Evolutionary conservation across 805 yeast genomes (phyloP).

Genomic region (Zygosaccharomyces kombuchaensis): DNA sequence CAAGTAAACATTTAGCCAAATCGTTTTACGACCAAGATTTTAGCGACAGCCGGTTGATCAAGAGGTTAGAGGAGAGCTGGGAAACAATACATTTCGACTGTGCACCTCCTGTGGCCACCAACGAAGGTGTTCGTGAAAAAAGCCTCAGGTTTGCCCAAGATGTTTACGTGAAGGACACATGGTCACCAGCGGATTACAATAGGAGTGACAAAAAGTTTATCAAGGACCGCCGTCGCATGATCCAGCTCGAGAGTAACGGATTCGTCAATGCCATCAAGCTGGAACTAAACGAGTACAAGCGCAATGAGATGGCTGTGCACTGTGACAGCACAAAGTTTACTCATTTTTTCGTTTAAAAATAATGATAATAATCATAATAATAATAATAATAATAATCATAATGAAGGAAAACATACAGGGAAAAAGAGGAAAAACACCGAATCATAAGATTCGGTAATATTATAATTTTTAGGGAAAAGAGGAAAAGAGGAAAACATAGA

Average conservation of each 20-base stretch:
- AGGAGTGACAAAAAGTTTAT: constrained; percentile 26
- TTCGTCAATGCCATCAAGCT: constrained; percentile 43
- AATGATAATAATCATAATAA: not conserved
- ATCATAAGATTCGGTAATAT: not conserved
- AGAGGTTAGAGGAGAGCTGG: constrained; percentile 25
- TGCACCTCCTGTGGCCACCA: constrained; percentile 1
- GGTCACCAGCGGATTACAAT: constrained; percentile 28
- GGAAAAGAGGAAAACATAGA: not conserved
- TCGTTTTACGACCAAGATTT: constrained; percentile 21
- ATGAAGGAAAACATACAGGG: not conserved
- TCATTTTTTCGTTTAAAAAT: constrained; percentile 46
- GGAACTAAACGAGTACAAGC: constrained; percentile 62
- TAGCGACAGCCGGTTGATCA: constrained; percentile 10
- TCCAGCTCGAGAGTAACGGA: constrained; percentile 16
- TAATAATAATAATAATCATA: not conserved
- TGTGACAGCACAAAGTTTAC: constrained; percentile 56
- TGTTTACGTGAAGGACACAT: constrained; percentile 29
- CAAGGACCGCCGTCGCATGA: constrained; percentile 20
- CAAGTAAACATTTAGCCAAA: constrained; percentile 18
- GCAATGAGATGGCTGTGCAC: constrained; percentile 65
- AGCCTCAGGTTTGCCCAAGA: constrained; percentile 24
- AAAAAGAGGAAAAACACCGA: not conserved
- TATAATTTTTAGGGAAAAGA: too few species aligned
- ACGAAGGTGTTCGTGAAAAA: constrained; percentile 6
- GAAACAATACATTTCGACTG: constrained; percentile 20